phyloP scores from a whole-genome alignment of 2,329 filamentous ascomycete species.

The Gremmenia infestans region DNA sequence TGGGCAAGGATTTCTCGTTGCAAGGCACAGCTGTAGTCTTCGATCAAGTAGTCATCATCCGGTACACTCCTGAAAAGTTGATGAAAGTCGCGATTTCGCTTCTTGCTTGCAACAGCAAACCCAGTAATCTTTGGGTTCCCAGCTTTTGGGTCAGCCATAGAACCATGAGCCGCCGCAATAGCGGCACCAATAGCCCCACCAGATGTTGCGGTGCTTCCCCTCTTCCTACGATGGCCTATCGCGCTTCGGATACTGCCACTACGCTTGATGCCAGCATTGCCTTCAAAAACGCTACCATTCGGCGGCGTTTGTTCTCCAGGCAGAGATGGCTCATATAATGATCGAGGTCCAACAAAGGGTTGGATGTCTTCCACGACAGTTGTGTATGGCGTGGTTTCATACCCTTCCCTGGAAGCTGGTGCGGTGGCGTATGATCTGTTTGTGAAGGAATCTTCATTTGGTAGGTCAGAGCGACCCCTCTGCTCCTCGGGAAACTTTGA shows the following conservation, averaged over 20 bases:
- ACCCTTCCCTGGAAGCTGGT: slow-evolving; percentile 13
- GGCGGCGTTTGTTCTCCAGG: slow-evolving; percentile 62
- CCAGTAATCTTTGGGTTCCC: slow-evolving; percentile 77
- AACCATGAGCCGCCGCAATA: slow-evolving; percentile 64
- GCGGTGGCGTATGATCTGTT: background rate
- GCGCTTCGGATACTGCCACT: slow-evolving; percentile 64
- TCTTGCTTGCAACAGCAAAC: slow-evolving; percentile 94
- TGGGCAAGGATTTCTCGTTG: slow-evolving; percentile 95
- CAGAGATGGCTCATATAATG: slow-evolving; percentile 44
- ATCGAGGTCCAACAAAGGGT: slow-evolving; percentile 37
- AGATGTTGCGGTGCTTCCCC: slow-evolving; percentile 72
- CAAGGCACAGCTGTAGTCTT: slow-evolving; percentile 95
- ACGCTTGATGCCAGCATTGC: slow-evolving; percentile 46
- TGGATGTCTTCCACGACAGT: slow-evolving; percentile 23
- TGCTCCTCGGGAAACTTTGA: slow-evolving; percentile 47
- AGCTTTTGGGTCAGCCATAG: slow-evolving; percentile 57
- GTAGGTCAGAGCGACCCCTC: slow-evolving; percentile 22
- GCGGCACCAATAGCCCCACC: slow-evolving; percentile 60
- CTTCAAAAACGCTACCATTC: slow-evolving; percentile 58
- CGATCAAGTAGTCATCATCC: slow-evolving; percentile 95
- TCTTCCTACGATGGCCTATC: slow-evolving; percentile 59
- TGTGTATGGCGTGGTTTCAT: slow-evolving; percentile 17
- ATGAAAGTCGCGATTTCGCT: slow-evolving; percentile 94
- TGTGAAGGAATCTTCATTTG: slow-evolving; percentile 20
- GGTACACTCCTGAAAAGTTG: slow-evolving; percentile 91